Percentiles rank a stretch among this genome's conserved stretches.
phyloP scores from a whole-genome alignment of 2,329 filamentous ascomycete species.

The Penicillium sp. region DNA sequence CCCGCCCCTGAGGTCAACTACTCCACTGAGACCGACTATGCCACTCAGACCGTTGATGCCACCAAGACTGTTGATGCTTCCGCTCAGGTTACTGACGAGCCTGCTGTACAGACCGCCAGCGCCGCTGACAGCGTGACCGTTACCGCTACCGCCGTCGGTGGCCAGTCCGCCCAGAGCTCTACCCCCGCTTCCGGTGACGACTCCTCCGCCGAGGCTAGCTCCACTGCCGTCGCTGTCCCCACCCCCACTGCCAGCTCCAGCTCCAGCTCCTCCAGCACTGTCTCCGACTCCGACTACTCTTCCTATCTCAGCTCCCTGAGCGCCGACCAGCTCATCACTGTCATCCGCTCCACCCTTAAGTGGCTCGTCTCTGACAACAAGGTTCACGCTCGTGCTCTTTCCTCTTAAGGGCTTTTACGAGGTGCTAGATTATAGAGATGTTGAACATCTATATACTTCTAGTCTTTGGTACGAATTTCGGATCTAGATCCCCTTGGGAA shows the following conservation, averaged over 20 bases:
- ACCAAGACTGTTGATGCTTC: conserved; percentile 22
- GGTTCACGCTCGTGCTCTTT: conserved; percentile 32
- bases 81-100: conserved; percentile 23
- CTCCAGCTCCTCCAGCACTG: conserved; percentile 15
- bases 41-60: conserved; percentile 8
- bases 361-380: conserved; percentile 37
- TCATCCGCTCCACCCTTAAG: conserved; percentile 32
- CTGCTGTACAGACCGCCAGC: conserved; percentile 26
- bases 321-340: conserved; percentile 32
- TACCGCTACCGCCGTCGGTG: conserved; percentile 22
- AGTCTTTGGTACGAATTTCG: not conserved
- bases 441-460: not conserved
- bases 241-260: conserved; percentile 10
- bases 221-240: conserved; percentile 2
- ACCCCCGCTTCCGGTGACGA: conserved; percentile 15
- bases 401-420: conserved; percentile 20
- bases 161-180: conserved; percentile 25
- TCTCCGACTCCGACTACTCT: conserved; percentile 14
- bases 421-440: not conserved
- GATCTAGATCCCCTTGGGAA: not conserved
- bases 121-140: conserved; percentile 22
- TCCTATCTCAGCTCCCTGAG: conserved; percentile 35
- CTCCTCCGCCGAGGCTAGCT: conserved; percentile 6
- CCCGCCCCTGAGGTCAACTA: conserved; percentile 10
- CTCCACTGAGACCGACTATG: conserved; percentile 12